These are phyloP conservation scores for Alternaria metachromatica DNA, from an alignment of 2,329 filamentous ascomycete genomes.

Conservation along the genomic window DNA sequence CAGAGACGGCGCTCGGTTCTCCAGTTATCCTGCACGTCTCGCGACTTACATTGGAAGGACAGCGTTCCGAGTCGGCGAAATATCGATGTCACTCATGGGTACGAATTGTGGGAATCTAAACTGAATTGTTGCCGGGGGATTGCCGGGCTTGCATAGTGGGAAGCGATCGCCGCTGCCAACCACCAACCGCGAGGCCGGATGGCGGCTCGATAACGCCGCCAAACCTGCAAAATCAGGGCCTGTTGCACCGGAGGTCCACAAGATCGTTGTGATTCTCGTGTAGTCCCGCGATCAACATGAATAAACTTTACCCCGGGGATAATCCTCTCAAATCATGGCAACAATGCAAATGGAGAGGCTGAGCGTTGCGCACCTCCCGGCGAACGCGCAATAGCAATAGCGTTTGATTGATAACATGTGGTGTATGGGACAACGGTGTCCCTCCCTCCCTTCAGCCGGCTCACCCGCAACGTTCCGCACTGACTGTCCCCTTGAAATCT, in stretches of 20 bases:
- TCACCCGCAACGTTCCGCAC: slow-evolving; percentile 6
- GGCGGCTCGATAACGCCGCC: slow-evolving; percentile 30
- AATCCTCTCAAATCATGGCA: slow-evolving; percentile 12
- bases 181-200: slow-evolving; percentile 18
- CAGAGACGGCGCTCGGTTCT: slow-evolving; percentile 25
- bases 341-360: slow-evolving; percentile 5
- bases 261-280: slow-evolving; percentile 19
- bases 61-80: slow-evolving; percentile 33
- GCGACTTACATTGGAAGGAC: slow-evolving; percentile 22
- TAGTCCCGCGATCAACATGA: slow-evolving; percentile 16
- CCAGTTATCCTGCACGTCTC: slow-evolving; percentile 23
- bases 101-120: slow-evolving; percentile 27
- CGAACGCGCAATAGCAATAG: slow-evolving; percentile 29
- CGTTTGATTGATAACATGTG: slow-evolving; percentile 33
- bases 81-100: slow-evolving; percentile 23
- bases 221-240: slow-evolving; percentile 20
- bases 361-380: slow-evolving; percentile 8
- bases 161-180: slow-evolving; percentile 35
- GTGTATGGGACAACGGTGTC: slow-evolving; percentile 19
- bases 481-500: not conserved
- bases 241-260: slow-evolving; percentile 12
- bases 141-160: slow-evolving; percentile 30
- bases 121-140: slow-evolving; percentile 29
- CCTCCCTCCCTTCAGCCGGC: slow-evolving; percentile 40
- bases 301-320: slow-evolving; percentile 9